Base-by-base conservation (phyloP, 1,284 basidiomycete species). In the Ganoderma lingzhi region DNA sequence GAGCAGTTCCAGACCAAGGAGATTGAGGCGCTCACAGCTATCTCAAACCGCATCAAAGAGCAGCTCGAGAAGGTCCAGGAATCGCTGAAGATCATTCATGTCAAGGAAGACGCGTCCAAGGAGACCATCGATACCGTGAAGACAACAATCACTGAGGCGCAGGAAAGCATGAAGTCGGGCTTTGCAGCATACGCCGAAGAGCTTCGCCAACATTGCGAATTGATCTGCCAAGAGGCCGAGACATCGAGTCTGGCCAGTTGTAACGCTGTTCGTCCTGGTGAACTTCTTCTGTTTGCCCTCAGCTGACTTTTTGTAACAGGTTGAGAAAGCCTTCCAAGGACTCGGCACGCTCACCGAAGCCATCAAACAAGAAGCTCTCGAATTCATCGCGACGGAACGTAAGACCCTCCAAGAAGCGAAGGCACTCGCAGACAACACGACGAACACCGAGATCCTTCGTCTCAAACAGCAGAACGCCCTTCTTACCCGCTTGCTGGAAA, bases 401-500 rank as follows among this genome's bases (percentile, higher is more conserved):
- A 83, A 86, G 65, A 81, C 86, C 12, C 78, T 89, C 3, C 79
- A 82, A 30, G 84, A 88, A 64, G 84, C 88, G 3, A 87, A 88
- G 68, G 76, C 81, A 5, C 78, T 90, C 42, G 84, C 87, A 0
- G 83, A 87, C 14, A 82, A 83, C 59, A 84, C 88, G 3, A 85
- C 87, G 0, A 81, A 85, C 23, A 81, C 84, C 6, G 93, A 96
- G 82, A 86, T 94, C 42, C 77, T 81, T 1, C 88, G 89, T 32
- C 83, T 97, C 28, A 87, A 86, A 69, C 83, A 87, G 62, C 95
- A 96, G 78, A 97, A 97, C 76, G 83, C 84, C n/a, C 79, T 86
- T 1, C 84, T 98, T 39, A 80, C 82, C 1, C 83, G 84, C 32
- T 82, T 95, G 70, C 81, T 97, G 3, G 86, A 90, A 70, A 81